Conservation (phyloP, 1,284 basidiomycete species). For the Earliella scabrosa region DNA sequence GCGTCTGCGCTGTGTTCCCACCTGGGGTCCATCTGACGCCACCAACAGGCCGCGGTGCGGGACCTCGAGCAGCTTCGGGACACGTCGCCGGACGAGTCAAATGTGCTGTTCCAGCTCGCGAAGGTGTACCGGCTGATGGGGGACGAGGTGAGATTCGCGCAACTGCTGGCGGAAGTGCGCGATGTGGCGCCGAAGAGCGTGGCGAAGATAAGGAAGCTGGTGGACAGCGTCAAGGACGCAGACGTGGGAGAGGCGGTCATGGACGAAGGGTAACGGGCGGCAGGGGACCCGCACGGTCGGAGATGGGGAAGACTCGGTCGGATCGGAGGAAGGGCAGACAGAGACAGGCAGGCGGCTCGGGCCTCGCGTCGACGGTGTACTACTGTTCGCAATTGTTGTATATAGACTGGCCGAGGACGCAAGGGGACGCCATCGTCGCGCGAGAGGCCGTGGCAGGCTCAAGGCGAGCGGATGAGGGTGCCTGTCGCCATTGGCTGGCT, state of each 20-base stretch:
- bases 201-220: constrained; percentile 76
- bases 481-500: constrained; percentile 6
- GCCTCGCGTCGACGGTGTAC: constrained; percentile 8
- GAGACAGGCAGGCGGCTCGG: too few species aligned
- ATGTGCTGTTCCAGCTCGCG: constrained; percentile 94
- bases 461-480: constrained; percentile 1
- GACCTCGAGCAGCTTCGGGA: constrained; percentile 82
- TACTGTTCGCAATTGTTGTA: constrained; percentile 22
- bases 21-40: not conserved
- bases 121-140: constrained; percentile 85
- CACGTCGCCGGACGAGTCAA: constrained; percentile 89
- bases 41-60: constrained; percentile 69
- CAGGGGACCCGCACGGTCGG: constrained; percentile 18
- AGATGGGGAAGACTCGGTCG: constrained; percentile 1
- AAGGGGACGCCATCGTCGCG: constrained; percentile 14
- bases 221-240: constrained; percentile 72
- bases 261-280: constrained; percentile 63
- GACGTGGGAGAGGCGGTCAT: constrained; percentile 64
- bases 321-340: constrained; percentile 1
- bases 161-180: constrained; percentile 84
- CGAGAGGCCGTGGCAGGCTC: constrained; percentile 1
- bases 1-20: constrained; percentile 33
- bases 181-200: constrained; percentile 83
- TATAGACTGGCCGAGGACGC: constrained; percentile 6
- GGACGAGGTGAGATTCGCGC: constrained; percentile 77